Conservation (phyloP, 306 rosid genomes). For the Ormosia emarginata region DNA sequence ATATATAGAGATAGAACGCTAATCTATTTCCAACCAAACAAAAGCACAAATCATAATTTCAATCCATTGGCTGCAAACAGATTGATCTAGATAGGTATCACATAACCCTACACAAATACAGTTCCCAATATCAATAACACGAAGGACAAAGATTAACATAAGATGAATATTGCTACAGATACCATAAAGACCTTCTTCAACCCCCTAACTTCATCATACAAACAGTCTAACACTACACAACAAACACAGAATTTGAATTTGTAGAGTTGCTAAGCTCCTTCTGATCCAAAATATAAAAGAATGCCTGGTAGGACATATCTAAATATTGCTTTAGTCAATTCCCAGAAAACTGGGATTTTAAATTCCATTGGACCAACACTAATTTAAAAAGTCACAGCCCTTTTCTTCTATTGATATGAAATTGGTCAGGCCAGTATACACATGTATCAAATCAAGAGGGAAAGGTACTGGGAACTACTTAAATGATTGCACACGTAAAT, state of each 20-base stretch:
- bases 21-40: background rate
- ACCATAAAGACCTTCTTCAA: background rate
- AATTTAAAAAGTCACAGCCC: background rate
- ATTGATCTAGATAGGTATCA: background rate
- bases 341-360: background rate
- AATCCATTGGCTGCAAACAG: background rate
- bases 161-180: background rate
- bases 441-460: background rate
- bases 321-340: background rate
- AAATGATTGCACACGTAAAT: background rate
- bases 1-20: background rate
- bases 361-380: background rate
- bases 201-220: background rate
- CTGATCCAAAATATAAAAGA: background rate
- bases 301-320: background rate
- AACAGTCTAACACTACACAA: background rate
- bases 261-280: background rate
- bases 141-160: background rate
- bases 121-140: background rate
- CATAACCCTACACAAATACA: background rate
- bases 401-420: background rate
- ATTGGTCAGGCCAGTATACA: background rate
- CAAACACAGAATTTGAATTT: background rate
- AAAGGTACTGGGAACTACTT: background rate
- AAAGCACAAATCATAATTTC: background rate